phyloP scores from a whole-genome alignment of 2,329 filamentous ascomycete genomes.

The Aotearoamyces nothofagi region DNA sequence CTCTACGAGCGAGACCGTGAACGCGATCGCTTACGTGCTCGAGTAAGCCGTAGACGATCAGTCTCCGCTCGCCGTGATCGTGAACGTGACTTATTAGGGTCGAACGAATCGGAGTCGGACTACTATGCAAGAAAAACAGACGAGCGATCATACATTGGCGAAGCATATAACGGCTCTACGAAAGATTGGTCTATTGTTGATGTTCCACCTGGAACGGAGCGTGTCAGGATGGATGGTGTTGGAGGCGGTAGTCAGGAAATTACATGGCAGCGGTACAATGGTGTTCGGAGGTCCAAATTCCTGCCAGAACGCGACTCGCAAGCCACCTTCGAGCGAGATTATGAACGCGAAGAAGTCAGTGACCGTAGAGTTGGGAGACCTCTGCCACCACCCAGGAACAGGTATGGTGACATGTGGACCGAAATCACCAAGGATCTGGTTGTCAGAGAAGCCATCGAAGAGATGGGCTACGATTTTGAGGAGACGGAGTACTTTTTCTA shows the following conservation, averaged over 20 bases:
- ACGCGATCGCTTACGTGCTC: constrained; percentile 29
- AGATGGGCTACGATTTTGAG: constrained; percentile 74
- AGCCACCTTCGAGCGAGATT: constrained; percentile 16
- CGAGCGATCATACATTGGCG: constrained; percentile 54
- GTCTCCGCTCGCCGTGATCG: constrained; percentile 25
- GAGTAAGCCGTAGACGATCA: constrained; percentile 26
- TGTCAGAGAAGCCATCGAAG: constrained; percentile 70
- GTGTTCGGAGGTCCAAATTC: constrained; percentile 61
- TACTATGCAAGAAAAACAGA: constrained; percentile 53
- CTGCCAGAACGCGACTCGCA: constrained; percentile 38
- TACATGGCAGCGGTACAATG: constrained; percentile 66
- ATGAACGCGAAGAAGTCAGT: constrained; percentile 37
- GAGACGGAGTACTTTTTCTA: constrained; percentile 86
- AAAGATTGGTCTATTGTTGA: constrained; percentile 72
- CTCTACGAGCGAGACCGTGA: constrained; percentile 43
- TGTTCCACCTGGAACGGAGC: constrained; percentile 69
- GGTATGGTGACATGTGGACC: constrained; percentile 69
- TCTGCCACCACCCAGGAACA: constrained; percentile 23
- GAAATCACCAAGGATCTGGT: constrained; percentile 94
- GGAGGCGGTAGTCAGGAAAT: constrained; percentile 65
- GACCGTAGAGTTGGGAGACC: constrained; percentile 30
- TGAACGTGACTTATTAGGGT: constrained; percentile 16
- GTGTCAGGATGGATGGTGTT: constrained; percentile 67
- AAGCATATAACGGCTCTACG: constrained; percentile 60
- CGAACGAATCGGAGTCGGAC: constrained; percentile 34